These are phyloP conservation scores for Aspergillus intermedius DNA, from an alignment of 2,329 filamentous ascomycete species.

Conservation along the genomic window DNA sequence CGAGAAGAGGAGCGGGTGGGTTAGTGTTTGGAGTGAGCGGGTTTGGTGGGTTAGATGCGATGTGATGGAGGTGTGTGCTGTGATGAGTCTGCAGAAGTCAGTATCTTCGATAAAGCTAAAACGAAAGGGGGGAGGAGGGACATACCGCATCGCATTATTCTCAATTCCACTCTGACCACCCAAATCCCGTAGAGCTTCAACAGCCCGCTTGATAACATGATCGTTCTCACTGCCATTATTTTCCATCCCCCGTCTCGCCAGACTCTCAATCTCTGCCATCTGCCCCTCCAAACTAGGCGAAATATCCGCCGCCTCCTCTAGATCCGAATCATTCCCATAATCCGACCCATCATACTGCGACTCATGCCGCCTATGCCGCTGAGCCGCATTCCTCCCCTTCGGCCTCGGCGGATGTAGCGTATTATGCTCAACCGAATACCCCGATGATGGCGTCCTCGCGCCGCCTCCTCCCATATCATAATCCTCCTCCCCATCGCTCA, in stretches of 20 bases:
- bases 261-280: constrained; percentile 50
- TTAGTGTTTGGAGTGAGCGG: constrained; percentile 52
- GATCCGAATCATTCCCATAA: constrained; percentile 52
- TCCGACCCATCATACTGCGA: constrained; percentile 53
- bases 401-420: constrained; percentile 32
- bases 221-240: constrained; percentile 48
- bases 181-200: constrained; percentile 47
- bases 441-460: constrained; percentile 19
- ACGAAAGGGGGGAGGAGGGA: constrained; percentile 1
- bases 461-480: constrained; percentile 17
- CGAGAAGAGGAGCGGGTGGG: constrained; percentile 53
- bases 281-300: constrained; percentile 49
- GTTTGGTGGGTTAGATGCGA: constrained; percentile 57
- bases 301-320: constrained; percentile 48
- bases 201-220: constrained; percentile 47
- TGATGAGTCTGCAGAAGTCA: constrained; percentile 44
- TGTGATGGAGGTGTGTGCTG: constrained; percentile 52
- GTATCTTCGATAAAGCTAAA: not conserved
- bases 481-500: constrained; percentile 26
- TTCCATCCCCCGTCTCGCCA: constrained; percentile 48
- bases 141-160: constrained; percentile 50
- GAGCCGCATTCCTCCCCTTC: constrained; percentile 30
- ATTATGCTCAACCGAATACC: constrained; percentile 16
- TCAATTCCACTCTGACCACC: constrained; percentile 52
- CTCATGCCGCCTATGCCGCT: constrained; percentile 33